Conservation (phyloP, 768 basidiomycete genomes). For the Termitomyces heimii region DNA sequence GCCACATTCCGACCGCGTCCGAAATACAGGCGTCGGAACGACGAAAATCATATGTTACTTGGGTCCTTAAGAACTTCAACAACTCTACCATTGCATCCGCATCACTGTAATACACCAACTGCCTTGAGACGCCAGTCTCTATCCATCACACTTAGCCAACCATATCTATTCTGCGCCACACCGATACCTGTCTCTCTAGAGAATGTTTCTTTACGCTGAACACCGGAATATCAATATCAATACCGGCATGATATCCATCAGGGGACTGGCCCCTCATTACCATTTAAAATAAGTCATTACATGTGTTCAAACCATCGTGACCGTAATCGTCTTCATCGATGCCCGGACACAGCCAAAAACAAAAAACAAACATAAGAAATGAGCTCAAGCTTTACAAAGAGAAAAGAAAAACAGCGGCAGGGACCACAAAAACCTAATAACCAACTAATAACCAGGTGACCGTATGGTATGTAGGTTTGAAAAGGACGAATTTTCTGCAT, state of each 20-base stretch:
- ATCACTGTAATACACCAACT: no score
- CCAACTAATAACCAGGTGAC: slow-evolving; percentile 5
- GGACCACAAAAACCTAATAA: slow-evolving; percentile 3
- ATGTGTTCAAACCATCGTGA: background rate
- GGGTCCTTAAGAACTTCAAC: no score
- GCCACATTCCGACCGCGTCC: background rate
- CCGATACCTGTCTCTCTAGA: background rate
- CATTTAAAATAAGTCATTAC: no score
- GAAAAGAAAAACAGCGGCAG: background rate
- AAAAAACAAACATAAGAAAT: background rate
- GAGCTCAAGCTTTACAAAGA: background rate
- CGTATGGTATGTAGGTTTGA: slow-evolving; percentile 7
- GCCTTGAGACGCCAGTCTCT: no score
- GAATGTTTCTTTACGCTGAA: background rate
- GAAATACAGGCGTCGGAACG: background rate
- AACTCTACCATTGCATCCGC: background rate
- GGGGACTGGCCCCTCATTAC: background rate
- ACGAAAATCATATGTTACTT: background rate
- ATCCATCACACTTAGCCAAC: background rate
- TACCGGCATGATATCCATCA: background rate
- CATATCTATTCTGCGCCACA: background rate
- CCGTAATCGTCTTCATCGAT: background rate
- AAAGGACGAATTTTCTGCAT: background rate
- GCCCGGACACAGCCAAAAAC: background rate
- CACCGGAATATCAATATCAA: background rate